phyloP scores from a whole-genome alignment of 2,329 filamentous ascomycete species.

The Ceratocystis cubensis region DNA sequence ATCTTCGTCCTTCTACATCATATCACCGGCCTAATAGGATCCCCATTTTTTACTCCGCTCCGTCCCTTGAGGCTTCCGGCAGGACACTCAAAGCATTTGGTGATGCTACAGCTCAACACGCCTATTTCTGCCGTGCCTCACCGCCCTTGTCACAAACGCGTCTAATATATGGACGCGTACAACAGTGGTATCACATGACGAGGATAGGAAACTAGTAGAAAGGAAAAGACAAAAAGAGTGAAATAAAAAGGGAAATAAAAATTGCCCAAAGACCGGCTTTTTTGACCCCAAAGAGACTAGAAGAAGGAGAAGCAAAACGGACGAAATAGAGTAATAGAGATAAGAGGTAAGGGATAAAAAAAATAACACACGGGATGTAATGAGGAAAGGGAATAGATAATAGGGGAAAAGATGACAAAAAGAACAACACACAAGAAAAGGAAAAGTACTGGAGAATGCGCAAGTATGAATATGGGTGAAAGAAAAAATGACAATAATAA shows the following conservation, averaged over 20 bases:
- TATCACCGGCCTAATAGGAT: too few relatives aligned
- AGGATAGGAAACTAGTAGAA: not conserved
- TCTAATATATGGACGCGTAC: not conserved
- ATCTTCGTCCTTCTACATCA: too few relatives aligned
- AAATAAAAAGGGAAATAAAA: conserved; percentile 2
- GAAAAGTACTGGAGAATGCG: not conserved
- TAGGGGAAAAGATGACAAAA: not conserved
- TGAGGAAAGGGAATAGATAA: not conserved
- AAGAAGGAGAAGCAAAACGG: not conserved
- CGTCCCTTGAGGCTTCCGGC: too few relatives aligned
- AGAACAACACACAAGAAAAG: conserved; percentile 9
- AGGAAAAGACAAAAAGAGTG: not conserved
- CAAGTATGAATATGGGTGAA: not conserved
- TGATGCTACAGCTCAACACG: not conserved
- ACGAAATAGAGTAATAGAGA: not conserved
- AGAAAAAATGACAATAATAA: not conserved
- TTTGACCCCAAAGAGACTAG: not conserved
- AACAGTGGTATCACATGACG: not conserved
- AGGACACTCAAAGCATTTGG: not conserved
- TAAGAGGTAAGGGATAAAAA: not conserved
- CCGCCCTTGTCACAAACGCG: conserved; percentile 3
- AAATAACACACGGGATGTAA: not conserved
- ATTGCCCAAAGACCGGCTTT: conserved; percentile 1
- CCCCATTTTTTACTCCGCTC: too few relatives aligned
- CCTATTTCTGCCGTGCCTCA: not conserved